A percentile compares a stretch with the other conserved stretches of the same genome.
These are phyloP conservation scores for Penicillium psychrosexuale DNA, from an alignment of 2,329 filamentous ascomycete genomes.

Conservation along the genomic window DNA sequence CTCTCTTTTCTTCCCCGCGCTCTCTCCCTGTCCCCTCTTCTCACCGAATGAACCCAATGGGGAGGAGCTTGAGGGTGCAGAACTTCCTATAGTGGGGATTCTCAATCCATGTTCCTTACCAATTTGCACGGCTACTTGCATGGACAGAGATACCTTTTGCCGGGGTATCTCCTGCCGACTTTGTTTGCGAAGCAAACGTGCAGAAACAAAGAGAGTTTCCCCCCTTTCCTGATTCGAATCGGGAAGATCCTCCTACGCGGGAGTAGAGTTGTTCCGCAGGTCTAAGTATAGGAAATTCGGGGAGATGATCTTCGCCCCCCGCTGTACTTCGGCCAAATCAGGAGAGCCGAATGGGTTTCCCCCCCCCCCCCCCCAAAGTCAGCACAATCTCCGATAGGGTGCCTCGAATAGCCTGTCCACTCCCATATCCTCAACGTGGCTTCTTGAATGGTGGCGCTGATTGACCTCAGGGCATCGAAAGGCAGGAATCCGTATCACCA, in stretches of 20 bases:
- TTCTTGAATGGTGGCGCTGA: constrained; percentile 22
- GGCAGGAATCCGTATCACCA: constrained; percentile 26
- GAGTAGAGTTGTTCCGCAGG: not conserved
- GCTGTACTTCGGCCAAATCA: constrained; percentile 3
- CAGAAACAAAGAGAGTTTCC: constrained; percentile 21
- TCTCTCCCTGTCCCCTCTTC: not conserved
- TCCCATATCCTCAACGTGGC: constrained; percentile 19
- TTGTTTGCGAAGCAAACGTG: constrained; percentile 28
- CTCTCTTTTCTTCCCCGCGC: not conserved
- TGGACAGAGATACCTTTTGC: constrained; percentile 13
- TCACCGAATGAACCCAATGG: not conserved
- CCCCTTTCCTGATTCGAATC: not conserved
- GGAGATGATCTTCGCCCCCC: constrained; percentile 17
- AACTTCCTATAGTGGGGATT: not conserved
- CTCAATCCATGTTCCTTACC: constrained; percentile 26
- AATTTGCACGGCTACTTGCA: constrained; percentile 23
- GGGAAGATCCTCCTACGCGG: constrained; percentile 1
- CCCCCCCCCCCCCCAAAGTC: not conserved
- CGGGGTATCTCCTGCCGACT: constrained; percentile 20
- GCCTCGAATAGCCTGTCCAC: constrained; percentile 17
- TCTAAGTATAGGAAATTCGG: constrained; percentile 13
- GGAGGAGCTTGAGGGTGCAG: not conserved
- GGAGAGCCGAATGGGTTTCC: not conserved
- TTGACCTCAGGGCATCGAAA: constrained; percentile 13
- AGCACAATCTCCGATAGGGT: constrained; percentile 20